A percentile compares a stretch with the other conserved stretches of the same genome.
phyloP scores from a whole-genome alignment of 345 rosid species.

The Alliaria petiolata region DNA sequence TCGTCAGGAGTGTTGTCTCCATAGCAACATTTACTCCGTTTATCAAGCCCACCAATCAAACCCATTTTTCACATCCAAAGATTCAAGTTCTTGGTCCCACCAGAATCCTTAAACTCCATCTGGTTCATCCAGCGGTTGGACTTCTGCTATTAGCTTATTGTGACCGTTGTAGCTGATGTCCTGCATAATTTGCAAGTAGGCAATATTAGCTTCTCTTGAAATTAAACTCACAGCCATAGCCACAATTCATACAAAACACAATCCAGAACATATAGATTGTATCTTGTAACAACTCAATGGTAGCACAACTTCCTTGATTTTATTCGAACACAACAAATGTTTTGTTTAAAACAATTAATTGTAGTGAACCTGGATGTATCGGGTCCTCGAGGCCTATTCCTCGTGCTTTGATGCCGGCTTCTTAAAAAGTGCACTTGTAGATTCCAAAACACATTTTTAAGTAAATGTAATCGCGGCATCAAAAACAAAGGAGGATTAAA shows the following conservation, averaged over 20 bases:
- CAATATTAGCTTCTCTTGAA: neutral
- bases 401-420: too few relatives aligned
- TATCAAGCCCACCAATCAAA: constrained; percentile 55
- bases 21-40: constrained; percentile 1
- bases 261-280: too few relatives aligned
- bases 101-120: constrained; percentile 19
- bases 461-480: too few relatives aligned
- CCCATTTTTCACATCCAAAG: constrained; percentile 44
- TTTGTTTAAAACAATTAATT: too few relatives aligned
- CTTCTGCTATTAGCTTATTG: constrained; percentile 2
- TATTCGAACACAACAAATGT: too few relatives aligned
- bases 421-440: too few relatives aligned
- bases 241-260: neutral
- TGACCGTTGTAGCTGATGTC: constrained; percentile 10
- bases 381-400: too few relatives aligned
- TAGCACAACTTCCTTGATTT: constrained; percentile 40
- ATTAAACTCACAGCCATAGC: neutral
- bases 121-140: constrained; percentile 16
- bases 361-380: too few relatives aligned
- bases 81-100: constrained; percentile 19
- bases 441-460: too few relatives aligned
- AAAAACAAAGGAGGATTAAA: too few relatives aligned
- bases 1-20: constrained; percentile 25
- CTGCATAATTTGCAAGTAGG: neutral
- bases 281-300: neutral